Conservation (phyloP, 495 filamentous ascomycete species). For the Lasiosphaeris hirsuta region DNA sequence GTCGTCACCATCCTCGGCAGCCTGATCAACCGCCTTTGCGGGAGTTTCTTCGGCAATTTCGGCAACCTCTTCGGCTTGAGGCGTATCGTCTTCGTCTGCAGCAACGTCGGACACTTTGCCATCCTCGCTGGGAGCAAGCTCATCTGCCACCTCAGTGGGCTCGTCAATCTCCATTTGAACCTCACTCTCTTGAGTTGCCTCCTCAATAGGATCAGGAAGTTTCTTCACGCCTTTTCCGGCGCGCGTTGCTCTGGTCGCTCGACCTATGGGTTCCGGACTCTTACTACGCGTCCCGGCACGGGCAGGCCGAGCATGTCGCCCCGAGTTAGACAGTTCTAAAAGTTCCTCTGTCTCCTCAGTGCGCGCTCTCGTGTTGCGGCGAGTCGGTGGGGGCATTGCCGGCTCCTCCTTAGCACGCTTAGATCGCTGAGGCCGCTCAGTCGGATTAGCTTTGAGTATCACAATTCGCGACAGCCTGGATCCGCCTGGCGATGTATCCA, state of each 20-base stretch:
- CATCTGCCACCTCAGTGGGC: conserved; percentile 27
- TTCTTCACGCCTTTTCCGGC: conserved; percentile 63
- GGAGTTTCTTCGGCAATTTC: conserved; percentile 17
- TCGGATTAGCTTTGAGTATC: conserved; percentile 22
- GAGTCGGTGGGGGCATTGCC: conserved; percentile 28
- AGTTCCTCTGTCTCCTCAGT: conserved; percentile 46
- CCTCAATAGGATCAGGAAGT: conserved; percentile 55
- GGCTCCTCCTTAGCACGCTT: conserved; percentile 25
- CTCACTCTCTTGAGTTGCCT: conserved; percentile 51
- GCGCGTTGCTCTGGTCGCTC: conserved; percentile 47
- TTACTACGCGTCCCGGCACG: conserved; percentile 44
- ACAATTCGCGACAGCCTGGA: conserved; percentile 29
- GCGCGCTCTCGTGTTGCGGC: conserved; percentile 42
- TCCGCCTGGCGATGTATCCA: conserved; percentile 21
- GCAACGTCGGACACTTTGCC: conserved; percentile 12
- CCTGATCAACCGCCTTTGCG: conserved; percentile 32
- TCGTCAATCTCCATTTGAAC: conserved; percentile 26
- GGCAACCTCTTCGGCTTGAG: conserved; percentile 13
- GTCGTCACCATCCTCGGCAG: conserved; percentile 53
- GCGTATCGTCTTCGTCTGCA: conserved; percentile 4
- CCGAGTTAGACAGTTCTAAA: conserved; percentile 66
- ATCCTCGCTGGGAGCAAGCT: conserved; percentile 27
- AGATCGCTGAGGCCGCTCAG: conserved; percentile 9
- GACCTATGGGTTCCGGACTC: conserved; percentile 59
- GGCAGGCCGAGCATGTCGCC: conserved; percentile 63